Percentiles rank a stretch among this genome's conserved stretches.
Conservation (phyloP, 257 asterid species). For the Nicotiana tomentosiformis region DNA sequence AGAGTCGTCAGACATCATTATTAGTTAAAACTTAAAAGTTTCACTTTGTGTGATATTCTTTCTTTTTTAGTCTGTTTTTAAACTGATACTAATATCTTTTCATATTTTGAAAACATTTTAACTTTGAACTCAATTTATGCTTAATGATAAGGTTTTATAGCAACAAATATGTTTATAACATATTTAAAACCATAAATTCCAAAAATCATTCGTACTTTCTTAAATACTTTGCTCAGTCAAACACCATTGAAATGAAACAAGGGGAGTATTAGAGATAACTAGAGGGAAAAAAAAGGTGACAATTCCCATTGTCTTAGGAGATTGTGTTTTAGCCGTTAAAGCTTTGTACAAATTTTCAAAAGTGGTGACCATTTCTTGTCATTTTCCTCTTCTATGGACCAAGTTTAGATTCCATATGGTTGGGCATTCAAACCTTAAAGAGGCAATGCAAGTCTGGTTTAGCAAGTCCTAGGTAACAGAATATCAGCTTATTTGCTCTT, state of each 20-base stretch:
- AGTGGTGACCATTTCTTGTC: constrained; percentile 32
- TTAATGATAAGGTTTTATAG: no score
- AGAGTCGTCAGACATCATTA: no score
- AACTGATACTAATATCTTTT: no score
- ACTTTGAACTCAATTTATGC: no score
- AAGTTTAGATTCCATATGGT: constrained; percentile 44
- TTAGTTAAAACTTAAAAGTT: no score
- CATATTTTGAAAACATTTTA: no score
- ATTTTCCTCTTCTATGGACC: constrained; percentile 44
- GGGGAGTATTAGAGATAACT: neutral
- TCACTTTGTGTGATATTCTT: no score
- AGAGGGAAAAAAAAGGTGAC: constrained; percentile 33
- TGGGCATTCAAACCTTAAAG: neutral
- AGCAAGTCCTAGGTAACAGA: neutral
- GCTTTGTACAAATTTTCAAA: constrained; percentile 40
- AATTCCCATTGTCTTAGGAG: constrained; percentile 44
- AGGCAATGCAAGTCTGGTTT: neutral
- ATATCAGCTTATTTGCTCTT: neutral
- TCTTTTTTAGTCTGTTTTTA: no score
- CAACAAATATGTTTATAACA: no score
- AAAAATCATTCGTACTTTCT: neutral
- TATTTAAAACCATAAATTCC: no score
- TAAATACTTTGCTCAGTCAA: neutral
- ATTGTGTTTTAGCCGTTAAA: constrained; percentile 24
- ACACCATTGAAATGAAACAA: no score